phyloP scores from a whole-genome alignment of 768 basidiomycete species.

The Pulveroboletus sp. region DNA sequence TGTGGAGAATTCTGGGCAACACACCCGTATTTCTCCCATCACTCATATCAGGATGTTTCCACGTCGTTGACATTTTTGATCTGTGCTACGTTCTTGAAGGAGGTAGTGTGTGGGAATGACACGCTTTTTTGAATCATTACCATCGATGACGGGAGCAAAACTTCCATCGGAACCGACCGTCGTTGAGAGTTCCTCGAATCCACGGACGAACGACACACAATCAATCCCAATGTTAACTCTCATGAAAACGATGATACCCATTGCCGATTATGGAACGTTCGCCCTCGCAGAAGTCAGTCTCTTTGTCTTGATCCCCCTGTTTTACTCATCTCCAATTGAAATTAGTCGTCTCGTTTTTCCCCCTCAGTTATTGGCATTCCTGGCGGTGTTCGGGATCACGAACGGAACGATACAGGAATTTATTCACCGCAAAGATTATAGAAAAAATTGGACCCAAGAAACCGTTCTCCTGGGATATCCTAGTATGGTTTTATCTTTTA shows the following conservation, averaged over 20 bases:
- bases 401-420: slow-evolving; percentile 38
- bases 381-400: slow-evolving; percentile 37
- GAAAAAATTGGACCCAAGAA: slow-evolving; percentile 37
- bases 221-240: slow-evolving; percentile 34
- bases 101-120: slow-evolving; percentile 19
- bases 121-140: slow-evolving; percentile 17
- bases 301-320: slow-evolving; percentile 41
- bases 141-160: slow-evolving; percentile 10
- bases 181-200: background rate
- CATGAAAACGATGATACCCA: slow-evolving; percentile 31
- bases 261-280: slow-evolving; percentile 40
- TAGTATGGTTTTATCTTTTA: slow-evolving; percentile 35
- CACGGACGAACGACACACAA: background rate
- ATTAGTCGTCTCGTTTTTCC: slow-evolving; percentile 43
- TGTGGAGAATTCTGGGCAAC: slow-evolving; percentile 28
- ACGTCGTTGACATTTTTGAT: slow-evolving; percentile 14
- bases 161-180: background rate
- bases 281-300: slow-evolving; percentile 41
- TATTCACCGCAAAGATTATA: slow-evolving; percentile 39
- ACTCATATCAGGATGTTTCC: slow-evolving; percentile 17
- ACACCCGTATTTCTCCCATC: slow-evolving; percentile 39
- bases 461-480: slow-evolving; percentile 37
- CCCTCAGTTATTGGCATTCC: slow-evolving; percentile 41
- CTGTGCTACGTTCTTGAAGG: slow-evolving; percentile 26
- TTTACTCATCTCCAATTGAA: slow-evolving; percentile 41